Evolutionary conservation across 179 eudicot species (phyloP).

Genomic region (Silene vulgaris): DNA sequence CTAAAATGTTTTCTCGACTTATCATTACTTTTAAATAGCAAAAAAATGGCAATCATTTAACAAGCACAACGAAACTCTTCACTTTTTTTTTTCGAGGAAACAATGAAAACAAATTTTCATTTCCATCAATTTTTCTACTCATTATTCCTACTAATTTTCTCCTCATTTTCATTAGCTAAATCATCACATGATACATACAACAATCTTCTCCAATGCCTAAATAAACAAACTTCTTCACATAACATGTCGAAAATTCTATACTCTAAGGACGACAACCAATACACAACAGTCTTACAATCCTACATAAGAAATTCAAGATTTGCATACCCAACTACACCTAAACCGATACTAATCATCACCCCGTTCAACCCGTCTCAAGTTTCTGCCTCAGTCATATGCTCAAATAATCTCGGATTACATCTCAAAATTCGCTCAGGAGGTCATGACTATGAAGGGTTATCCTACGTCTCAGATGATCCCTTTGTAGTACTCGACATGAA

Average conservation of each 20-base stretch:
- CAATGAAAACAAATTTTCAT: background rate
- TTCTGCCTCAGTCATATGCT: conserved; percentile 14
- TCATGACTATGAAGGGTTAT: background rate
- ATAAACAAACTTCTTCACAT: conserved; percentile 1
- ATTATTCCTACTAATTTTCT: background rate
- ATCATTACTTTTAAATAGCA: background rate
- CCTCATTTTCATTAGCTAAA: background rate
- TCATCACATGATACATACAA: conserved; percentile 9
- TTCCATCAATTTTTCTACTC: background rate
- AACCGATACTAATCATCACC: conserved; percentile 17
- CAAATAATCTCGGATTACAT: background rate
- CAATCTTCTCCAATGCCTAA: conserved; percentile 16
- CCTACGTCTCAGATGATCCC: conserved; percentile 1
- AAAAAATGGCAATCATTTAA: background rate
- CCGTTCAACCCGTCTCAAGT: conserved; percentile 13
- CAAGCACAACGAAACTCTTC: background rate
- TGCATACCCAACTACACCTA: background rate
- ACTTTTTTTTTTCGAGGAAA: background rate
- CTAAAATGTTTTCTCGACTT: background rate
- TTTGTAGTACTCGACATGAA: conserved; percentile 15
- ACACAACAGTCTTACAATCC: conserved; percentile 9
- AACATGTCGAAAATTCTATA: conserved; percentile 12
- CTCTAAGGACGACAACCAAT: conserved; percentile 13
- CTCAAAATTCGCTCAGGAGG: background rate
- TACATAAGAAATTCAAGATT: conserved; percentile 11